phyloP scores from a whole-genome alignment of 2,329 filamentous ascomycete species.

The Gaeumannomyces sp. region DNA sequence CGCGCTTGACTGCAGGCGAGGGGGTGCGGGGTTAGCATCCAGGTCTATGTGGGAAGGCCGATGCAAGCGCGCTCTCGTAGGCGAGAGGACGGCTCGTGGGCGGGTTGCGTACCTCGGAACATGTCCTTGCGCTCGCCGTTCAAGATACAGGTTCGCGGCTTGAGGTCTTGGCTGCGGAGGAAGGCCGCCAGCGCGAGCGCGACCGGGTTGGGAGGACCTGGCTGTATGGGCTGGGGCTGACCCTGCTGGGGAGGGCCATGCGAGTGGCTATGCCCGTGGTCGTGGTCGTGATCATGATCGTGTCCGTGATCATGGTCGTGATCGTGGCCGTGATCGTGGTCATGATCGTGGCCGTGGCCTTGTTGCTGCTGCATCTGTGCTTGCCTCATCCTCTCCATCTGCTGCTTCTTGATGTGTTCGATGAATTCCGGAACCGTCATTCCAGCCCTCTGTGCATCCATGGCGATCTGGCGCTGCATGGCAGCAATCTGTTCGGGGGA shows the following conservation, averaged over 20 bases:
- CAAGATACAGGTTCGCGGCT: conserved; percentile 84
- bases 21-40: neutral
- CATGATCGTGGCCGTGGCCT: conserved; percentile 24
- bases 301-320: conserved; percentile 27
- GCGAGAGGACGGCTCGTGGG: neutral
- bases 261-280: conserved; percentile 27
- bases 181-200: conserved; percentile 87
- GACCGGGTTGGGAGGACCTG: conserved; percentile 80
- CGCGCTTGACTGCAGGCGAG: conserved; percentile 74
- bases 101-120: conserved; percentile 67
- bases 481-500: conserved; percentile 77
- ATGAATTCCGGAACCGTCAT: conserved; percentile 83
- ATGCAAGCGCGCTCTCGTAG: neutral
- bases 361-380: conserved; percentile 39
- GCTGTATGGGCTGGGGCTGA: conserved; percentile 61
- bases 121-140: conserved; percentile 97
- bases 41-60: neutral
- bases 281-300: conserved; percentile 34
- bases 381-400: conserved; percentile 35
- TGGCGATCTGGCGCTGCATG: conserved; percentile 77
- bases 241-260: conserved; percentile 33
- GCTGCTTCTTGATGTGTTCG: conserved; percentile 56
- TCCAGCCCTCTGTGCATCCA: conserved; percentile 77
- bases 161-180: conserved; percentile 75
- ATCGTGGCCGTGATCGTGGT: conserved; percentile 26